phyloP scores from a whole-genome alignment of 2,329 filamentous ascomycete species.

The Colletotrichum sp. region DNA sequence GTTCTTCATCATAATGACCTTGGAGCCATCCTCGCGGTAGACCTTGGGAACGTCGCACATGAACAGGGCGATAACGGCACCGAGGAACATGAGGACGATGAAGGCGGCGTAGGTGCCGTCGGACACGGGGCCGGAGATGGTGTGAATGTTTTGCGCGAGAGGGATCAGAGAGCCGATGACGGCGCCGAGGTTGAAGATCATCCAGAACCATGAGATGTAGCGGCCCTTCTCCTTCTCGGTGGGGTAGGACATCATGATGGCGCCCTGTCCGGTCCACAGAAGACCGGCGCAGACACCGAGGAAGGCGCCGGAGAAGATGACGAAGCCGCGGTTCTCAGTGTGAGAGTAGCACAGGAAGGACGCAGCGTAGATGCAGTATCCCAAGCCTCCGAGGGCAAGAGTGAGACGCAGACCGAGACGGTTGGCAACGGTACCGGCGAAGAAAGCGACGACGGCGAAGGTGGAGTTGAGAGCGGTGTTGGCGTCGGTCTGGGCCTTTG shows the following conservation, averaged over 20 bases:
- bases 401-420: conserved; percentile 73
- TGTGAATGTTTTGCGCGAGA: conserved; percentile 75
- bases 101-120: conserved; percentile 91
- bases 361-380: conserved; percentile 77
- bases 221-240: conserved; percentile 81
- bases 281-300: conserved; percentile 81
- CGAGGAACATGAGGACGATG: conserved; percentile 79
- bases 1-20: conserved; percentile 88
- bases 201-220: conserved; percentile 92
- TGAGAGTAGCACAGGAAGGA: conserved; percentile 76
- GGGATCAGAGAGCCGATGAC: conserved; percentile 84
- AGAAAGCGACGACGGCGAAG: conserved; percentile 71
- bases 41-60: conserved; percentile 77
- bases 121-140: conserved; percentile 55
- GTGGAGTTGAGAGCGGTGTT: conserved; percentile 76
- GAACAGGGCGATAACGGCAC: conserved; percentile 71
- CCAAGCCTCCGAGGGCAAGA: conserved; percentile 74
- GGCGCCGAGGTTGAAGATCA: conserved; percentile 91
- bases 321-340: conserved; percentile 70
- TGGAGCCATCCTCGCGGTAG: conserved; percentile 77
- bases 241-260: conserved; percentile 91
- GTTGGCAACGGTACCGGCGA: conserved; percentile 81
- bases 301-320: conserved; percentile 77
- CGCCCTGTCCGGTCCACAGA: conserved; percentile 83
- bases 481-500: conserved; percentile 65